Evolutionary conservation across 345 rosid genomes (phyloP), one percentile per base, ranked within the genome.

Genomic region (Laguncularia racemosa): DNA sequence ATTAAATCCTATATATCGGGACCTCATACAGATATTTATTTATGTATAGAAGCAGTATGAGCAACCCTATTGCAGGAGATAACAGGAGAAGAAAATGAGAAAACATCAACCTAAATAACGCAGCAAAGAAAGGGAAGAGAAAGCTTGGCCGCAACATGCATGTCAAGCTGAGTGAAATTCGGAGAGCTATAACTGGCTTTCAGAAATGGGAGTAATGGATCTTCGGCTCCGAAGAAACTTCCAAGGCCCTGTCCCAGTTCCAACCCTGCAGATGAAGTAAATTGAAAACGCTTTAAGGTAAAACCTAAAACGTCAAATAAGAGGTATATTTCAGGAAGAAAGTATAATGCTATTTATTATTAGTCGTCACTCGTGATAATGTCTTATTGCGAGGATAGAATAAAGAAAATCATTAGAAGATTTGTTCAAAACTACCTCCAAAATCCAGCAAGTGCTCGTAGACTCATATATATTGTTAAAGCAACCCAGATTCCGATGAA

Each of bases 211-310:
- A 33, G 9, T 33, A 6, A 33, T 33, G 11, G 40, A 33, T 33
- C 40, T 16, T 53, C 40, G 66, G 53, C 63, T 60, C 64, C 78
- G 64, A 44, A 93, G 86, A 63, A 89, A 93, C 38, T 61, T 72
- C 99, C 99, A 89, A 33, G 97, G 97, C 45, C 99, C 99, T 18
- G 86, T 81, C 60, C 80, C 80, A 40, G 97, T 81, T 52, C 99
- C 96, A 48, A 89, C 78, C 84, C 98, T 92, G 95, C 82, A 60
- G 59, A 64, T 46, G 15, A 51, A 58, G 46, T 40, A 60, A 12
- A 15, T 38, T 52, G 0, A 4, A 23, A 33, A 9, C 40, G 7
- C n/a, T 7, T 9, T 33, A 51, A 13, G 20, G 28, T 14, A 5
- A 51, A 20, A 15, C 10, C 3, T 51, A 13, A 51, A 21, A 19